Conservation (phyloP, 768 basidiomycete species). For the Suillus americanus region DNA sequence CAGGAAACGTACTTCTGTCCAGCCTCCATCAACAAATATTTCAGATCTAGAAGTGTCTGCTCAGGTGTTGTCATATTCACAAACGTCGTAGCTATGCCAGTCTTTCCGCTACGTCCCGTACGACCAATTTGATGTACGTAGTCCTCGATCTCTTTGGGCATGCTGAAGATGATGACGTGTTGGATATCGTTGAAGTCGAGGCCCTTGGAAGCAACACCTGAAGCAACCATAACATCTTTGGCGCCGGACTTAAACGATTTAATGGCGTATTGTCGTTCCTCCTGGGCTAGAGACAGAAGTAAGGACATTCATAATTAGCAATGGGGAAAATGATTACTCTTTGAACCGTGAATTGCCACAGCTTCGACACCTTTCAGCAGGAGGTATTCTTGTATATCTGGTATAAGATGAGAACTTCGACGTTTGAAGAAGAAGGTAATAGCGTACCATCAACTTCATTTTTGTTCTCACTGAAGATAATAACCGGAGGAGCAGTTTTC, state of each 20-base stretch:
- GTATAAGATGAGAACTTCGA: conserved; percentile 3
- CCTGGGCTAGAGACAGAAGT: conserved; percentile 64
- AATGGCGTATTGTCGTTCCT: conserved; percentile 99
- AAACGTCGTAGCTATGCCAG: conserved; percentile 98
- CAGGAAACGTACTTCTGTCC: conserved; percentile 83
- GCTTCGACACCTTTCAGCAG: conserved; percentile 97
- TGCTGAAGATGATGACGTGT: conserved; percentile 97
- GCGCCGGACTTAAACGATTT: conserved; percentile 96
- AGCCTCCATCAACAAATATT: conserved; percentile 94
- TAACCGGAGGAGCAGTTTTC: conserved; percentile 97
- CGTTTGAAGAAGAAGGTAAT: neutral
- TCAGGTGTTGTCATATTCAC: conserved; percentile 98
- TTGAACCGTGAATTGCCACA: conserved; percentile 97
- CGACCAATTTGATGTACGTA: conserved; percentile 99
- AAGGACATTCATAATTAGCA: conserved; percentile 1
- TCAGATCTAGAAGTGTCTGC: conserved; percentile 94
- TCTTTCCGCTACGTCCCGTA: conserved; percentile 96
- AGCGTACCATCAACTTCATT: conserved; percentile 96
- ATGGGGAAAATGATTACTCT: conserved; percentile 50
- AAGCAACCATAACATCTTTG: conserved; percentile 99
- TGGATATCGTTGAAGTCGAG: conserved; percentile 99
- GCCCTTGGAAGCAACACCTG: conserved; percentile 96
- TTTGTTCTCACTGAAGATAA: conserved; percentile 98
- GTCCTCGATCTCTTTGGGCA: conserved; percentile 99
- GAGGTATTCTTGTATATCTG: conserved; percentile 98